Conservation (phyloP, 179 eudicot genomes). For the Gypsophila paniculata region DNA sequence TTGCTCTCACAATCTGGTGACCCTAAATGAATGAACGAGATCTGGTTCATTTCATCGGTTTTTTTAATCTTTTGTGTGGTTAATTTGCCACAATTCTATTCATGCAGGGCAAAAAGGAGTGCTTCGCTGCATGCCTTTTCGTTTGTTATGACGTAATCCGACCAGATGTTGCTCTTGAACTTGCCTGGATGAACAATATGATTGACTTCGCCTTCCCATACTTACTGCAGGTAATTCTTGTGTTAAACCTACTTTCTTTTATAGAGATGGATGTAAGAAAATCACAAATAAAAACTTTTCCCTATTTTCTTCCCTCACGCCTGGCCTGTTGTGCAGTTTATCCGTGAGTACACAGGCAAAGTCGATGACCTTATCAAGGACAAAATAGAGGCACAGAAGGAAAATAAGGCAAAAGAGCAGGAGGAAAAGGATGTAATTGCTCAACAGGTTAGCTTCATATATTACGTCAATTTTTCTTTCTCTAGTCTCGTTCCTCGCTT, state of each 20-base stretch:
- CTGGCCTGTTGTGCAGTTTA: constrained; percentile 50
- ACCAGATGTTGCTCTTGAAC: constrained; percentile 88
- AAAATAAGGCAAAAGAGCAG: constrained; percentile 73
- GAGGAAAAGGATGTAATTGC: constrained; percentile 80
- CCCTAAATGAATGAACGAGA: constrained; percentile 71
- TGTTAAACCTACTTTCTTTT: constrained; percentile 1
- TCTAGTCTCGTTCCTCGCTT: neutral
- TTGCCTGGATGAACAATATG: constrained; percentile 98
- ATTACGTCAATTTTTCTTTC: neutral
- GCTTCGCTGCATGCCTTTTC: constrained; percentile 91
- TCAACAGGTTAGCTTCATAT: constrained; percentile 57
- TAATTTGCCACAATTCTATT: constrained; percentile 18
- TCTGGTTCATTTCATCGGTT: constrained; percentile 73
- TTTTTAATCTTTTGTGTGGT: constrained; percentile 11
- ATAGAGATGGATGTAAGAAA: neutral
- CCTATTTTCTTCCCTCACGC: neutral
- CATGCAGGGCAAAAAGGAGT: constrained; percentile 89
- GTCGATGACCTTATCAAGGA: constrained; percentile 90
- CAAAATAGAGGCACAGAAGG: constrained; percentile 72
- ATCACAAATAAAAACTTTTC: neutral
- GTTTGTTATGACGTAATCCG: constrained; percentile 88
- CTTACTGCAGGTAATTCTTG: constrained; percentile 63
- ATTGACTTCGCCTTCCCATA: constrained; percentile 94
- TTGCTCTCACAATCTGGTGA: constrained; percentile 87
- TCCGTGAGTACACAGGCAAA: constrained; percentile 93